Evolutionary conservation across 768 basidiomycete genomes (phyloP), one percentile per base, ranked within the genome.

Genomic region (Trametes meyenii): DNA sequence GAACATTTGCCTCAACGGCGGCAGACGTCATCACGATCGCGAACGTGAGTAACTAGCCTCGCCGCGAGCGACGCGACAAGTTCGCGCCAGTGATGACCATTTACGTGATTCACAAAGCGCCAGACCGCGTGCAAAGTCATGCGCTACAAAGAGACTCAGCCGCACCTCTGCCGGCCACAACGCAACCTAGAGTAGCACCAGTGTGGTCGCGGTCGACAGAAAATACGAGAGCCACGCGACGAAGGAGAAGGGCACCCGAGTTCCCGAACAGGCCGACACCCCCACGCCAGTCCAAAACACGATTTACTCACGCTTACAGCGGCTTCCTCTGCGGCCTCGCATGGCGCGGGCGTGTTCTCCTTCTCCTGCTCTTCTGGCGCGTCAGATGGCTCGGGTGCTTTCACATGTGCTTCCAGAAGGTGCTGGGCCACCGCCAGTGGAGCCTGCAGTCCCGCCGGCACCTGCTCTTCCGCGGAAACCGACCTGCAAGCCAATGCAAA

Each of bases 361-460:
- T 42, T 60, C 55, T 67, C 67, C n/a, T 55, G 53, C 26, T 38
- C 45, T 39, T 61, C 61, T 33, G 56, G 44, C 45, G 62, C 40
- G 48, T 62, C 62, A 46, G 63, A 57, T 43, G 64, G 57, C 55
- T 50, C 64, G 4, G 58, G 19, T 10, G 56, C 54, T 36, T 49
- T 53, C 36, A 64, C 71, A 5, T 66, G 46, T 10, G 80, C 74
- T 67, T 87, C 82, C 60, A 88, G 73, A 57, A 90, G 73, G 66
- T 82, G 76, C 62, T 83, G 80, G 24, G 89, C 83, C 66, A 88
- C 77, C 8, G 81, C 88, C 53, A 88, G 73, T 39, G 90, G 85
- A 21, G 71, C 72, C 68, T 76, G 83, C 61, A 92, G 78, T 63
- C 86, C 86, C 26, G 80, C 79, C 24, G 88, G 87, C 40, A 89